phyloP scores from a whole-genome alignment of 768 basidiomycete genomes.

The Lactarius sanguifluus region DNA sequence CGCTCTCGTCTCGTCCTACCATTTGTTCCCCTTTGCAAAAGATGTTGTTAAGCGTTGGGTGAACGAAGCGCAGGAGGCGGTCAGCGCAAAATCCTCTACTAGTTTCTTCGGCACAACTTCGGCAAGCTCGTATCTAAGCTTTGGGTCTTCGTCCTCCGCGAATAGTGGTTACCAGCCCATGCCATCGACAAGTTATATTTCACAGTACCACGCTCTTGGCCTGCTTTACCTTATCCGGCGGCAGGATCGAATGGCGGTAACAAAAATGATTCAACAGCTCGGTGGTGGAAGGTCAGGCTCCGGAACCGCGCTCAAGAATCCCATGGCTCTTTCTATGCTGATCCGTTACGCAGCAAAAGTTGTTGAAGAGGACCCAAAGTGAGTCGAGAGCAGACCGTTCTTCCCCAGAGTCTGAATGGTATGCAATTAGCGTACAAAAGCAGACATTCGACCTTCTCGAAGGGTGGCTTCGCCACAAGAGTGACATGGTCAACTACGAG shows the following conservation, averaged over 20 bases:
- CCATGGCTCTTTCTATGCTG: conserved; percentile 98
- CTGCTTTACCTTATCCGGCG: conserved; percentile 92
- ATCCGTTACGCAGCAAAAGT: conserved; percentile 98
- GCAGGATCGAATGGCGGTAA: conserved; percentile 98
- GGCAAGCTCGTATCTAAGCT: conserved; percentile 69
- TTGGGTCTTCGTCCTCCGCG: conserved; percentile 49
- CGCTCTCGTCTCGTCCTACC: conserved; percentile 95
- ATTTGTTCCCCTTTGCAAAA: conserved; percentile 89
- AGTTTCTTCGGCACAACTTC: conserved; percentile 56
- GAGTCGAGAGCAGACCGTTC: conserved; percentile 37
- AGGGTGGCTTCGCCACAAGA: conserved; percentile 95
- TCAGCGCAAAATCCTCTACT: conserved; percentile 79
- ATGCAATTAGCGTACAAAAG: conserved; percentile 66
- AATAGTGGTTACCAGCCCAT: conserved; percentile 72
- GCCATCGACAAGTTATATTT: conserved; percentile 86
- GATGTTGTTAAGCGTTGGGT: conserved; percentile 99
- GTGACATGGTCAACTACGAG: conserved; percentile 99
- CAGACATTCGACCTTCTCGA: conserved; percentile 94
- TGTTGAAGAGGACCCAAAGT: conserved; percentile 99
- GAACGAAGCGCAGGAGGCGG: conserved; percentile 97
- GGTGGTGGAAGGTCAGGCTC: conserved; percentile 85
- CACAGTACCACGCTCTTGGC: conserved; percentile 96
- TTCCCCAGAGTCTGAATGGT: conserved; percentile 15
- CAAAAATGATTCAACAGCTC: conserved; percentile 98
- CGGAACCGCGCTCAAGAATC: conserved; percentile 84